phyloP scores from a whole-genome alignment of 2,329 filamentous ascomycete species.

The Aspergillus uvarum region DNA sequence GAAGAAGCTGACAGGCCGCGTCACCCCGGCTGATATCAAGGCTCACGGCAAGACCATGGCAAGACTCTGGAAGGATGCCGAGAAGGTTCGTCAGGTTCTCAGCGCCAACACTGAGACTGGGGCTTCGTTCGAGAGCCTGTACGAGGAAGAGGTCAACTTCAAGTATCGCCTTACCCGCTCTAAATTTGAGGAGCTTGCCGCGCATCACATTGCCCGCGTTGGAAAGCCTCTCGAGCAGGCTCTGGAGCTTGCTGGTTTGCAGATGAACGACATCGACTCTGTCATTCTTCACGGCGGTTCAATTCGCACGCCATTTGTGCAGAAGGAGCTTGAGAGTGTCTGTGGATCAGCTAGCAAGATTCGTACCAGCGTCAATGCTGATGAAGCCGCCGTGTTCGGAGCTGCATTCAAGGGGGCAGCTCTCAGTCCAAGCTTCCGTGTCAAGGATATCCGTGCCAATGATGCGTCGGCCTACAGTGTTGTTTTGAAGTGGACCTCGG shows the following conservation, averaged over 20 bases:
- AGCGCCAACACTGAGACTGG: slow-evolving; percentile 86
- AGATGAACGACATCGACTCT: slow-evolving; percentile 75
- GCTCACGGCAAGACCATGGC: slow-evolving; percentile 80
- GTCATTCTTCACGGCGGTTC: slow-evolving; percentile 91
- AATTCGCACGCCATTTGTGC: slow-evolving; percentile 89
- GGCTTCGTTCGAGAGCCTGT: slow-evolving; percentile 79
- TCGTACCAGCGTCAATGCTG: slow-evolving; percentile 91
- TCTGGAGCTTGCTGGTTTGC: slow-evolving; percentile 69
- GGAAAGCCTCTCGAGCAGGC: slow-evolving; percentile 69
- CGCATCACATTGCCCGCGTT: slow-evolving; percentile 67
- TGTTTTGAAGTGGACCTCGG: slow-evolving; percentile 71
- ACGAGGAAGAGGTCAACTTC: slow-evolving; percentile 87
- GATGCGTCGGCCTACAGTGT: slow-evolving; percentile 74
- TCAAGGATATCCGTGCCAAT: slow-evolving; percentile 89
- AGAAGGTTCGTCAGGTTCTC: slow-evolving; percentile 80
- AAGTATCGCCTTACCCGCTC: slow-evolving; percentile 80
- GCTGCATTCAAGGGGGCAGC: slow-evolving; percentile 91
- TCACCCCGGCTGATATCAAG: slow-evolving; percentile 50
- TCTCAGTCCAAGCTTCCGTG: slow-evolving; percentile 90
- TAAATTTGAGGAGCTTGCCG: slow-evolving; percentile 77
- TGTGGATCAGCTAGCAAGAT: slow-evolving; percentile 74
- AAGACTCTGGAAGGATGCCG: slow-evolving; percentile 90
- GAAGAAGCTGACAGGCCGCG: slow-evolving; percentile 50
- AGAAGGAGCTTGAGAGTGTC: slow-evolving; percentile 77
- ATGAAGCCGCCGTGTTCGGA: slow-evolving; percentile 94